phyloP scores from a whole-genome alignment of 257 asterid species.

The Ehretia macrophylla region DNA sequence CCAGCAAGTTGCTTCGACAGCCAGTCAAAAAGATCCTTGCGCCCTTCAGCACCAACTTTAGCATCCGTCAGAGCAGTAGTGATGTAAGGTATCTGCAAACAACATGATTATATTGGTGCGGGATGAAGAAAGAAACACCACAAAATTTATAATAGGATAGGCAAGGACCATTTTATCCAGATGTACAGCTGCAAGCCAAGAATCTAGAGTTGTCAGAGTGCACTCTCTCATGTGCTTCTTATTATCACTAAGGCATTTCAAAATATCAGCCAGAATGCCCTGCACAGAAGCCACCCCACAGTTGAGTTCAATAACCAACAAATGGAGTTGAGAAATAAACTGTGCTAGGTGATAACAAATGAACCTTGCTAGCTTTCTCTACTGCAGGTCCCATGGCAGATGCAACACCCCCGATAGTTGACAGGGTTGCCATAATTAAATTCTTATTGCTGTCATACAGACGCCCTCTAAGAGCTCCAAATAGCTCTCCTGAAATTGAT shows the following conservation, averaged over 20 bases:
- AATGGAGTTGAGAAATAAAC: constrained; percentile 10
- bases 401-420: constrained; percentile 83
- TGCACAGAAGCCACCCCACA: constrained; percentile 34
- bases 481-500: constrained; percentile 62
- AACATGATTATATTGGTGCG: constrained; percentile 8
- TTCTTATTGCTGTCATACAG: constrained; percentile 93
- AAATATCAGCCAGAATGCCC: constrained; percentile 88
- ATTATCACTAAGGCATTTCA: constrained; percentile 96
- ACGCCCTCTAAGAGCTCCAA: constrained; percentile 85
- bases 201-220: constrained; percentile 79
- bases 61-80: constrained; percentile 80
- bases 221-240: constrained; percentile 96
- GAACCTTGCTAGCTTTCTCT: constrained; percentile 98
- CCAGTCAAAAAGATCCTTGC: constrained; percentile 97
- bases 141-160: neutral
- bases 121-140: neutral
- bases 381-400: constrained; percentile 91
- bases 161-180: constrained; percentile 82
- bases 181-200: constrained; percentile 97
- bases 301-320: constrained; percentile 3
- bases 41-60: constrained; percentile 97
- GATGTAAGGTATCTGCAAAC: constrained; percentile 68
- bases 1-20: constrained; percentile 67
- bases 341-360: constrained; percentile 14
- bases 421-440: constrained; percentile 73